A percentile compares a stretch with the other conserved stretches of the same genome.
These are phyloP conservation scores for Melanomma pulvis-pyrius DNA, from an alignment of 495 filamentous ascomycete genomes.

Conservation along the genomic window DNA sequence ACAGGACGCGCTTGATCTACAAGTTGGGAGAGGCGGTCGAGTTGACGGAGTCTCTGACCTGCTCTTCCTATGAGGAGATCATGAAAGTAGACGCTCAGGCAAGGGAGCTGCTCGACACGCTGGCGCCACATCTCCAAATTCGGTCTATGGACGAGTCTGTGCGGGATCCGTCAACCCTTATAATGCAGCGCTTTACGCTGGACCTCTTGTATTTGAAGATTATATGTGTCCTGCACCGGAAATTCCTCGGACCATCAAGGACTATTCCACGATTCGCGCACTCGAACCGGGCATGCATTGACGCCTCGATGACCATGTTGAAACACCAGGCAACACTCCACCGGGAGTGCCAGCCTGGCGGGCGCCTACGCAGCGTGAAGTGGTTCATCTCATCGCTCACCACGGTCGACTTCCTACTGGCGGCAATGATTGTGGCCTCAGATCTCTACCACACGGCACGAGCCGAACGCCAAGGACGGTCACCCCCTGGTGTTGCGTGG, in stretches of 20 bases:
- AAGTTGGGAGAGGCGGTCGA: conserved; percentile 65
- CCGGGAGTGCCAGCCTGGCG: conserved; percentile 71
- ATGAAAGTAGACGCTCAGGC: conserved; percentile 74
- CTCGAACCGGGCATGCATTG: conserved; percentile 79
- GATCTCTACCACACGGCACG: conserved; percentile 63
- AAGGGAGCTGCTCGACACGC: conserved; percentile 64
- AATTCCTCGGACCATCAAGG: conserved; percentile 71
- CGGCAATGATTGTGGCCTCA: conserved; percentile 84
- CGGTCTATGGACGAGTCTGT: conserved; percentile 71
- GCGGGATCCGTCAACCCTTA: conserved; percentile 71
- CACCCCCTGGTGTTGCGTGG: conserved; percentile 57
- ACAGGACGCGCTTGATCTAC: conserved; percentile 68
- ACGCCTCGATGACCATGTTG: conserved; percentile 75
- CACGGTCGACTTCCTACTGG: conserved; percentile 80
- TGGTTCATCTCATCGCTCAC: conserved; percentile 80
- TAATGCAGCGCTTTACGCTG: conserved; percentile 80
- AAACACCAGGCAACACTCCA: conserved; percentile 75
- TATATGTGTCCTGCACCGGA: conserved; percentile 80
- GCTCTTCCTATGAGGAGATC: conserved; percentile 73
- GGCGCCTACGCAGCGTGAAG: conserved; percentile 69
- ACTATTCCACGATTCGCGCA: conserved; percentile 75
- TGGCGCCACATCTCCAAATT: conserved; percentile 72
- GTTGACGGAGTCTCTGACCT: conserved; percentile 51
- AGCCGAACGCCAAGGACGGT: conserved; percentile 42
- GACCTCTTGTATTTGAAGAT: conserved; percentile 83